These are phyloP conservation scores for Candida labiduridarum DNA, from an alignment of 1,139 yeast species.

Conservation along the genomic window DNA sequence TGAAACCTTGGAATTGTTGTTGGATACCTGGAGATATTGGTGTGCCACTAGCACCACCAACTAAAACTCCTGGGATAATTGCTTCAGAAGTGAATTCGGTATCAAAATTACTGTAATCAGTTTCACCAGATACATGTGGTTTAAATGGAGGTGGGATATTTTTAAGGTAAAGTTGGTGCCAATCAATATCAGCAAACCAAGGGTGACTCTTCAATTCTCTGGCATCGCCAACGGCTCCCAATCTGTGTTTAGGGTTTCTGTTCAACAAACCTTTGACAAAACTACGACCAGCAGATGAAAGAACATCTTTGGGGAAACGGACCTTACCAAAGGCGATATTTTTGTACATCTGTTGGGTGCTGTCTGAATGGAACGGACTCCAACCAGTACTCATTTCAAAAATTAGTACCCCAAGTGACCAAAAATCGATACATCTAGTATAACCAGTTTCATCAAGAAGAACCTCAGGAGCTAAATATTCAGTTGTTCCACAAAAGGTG, in stretches of 20 bases:
- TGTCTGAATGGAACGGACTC: constrained; percentile 99
- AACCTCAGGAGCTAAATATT: constrained; percentile 82
- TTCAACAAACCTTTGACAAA: constrained; percentile 93
- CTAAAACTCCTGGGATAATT: constrained; percentile 62
- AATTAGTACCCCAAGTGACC: constrained; percentile 81
- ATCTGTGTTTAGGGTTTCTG: constrained; percentile 91
- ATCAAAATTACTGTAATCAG: constrained; percentile 94
- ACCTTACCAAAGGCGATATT: constrained; percentile 98
- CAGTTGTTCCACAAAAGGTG: constrained; percentile 98
- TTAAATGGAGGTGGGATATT: constrained; percentile 97
- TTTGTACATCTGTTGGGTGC: constrained; percentile 97
- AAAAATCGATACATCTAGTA: constrained; percentile 84
- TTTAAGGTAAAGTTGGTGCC: constrained; percentile 77
- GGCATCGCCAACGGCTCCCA: constrained; percentile 91
- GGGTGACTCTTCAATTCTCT: constrained; percentile 89
- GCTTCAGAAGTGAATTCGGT: constrained; percentile 95
- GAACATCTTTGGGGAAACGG: constrained; percentile 91
- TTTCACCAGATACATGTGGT: constrained; percentile 87
- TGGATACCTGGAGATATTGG: constrained; percentile 94
- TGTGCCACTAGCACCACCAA: constrained; percentile 65
- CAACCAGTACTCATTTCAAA: constrained; percentile 97
- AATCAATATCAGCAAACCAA: constrained; percentile 86
- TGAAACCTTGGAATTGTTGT: constrained; percentile 93
- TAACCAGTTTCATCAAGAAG: constrained; percentile 81
- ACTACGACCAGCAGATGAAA: constrained; percentile 88